Conservation (phyloP, 441 rosid species). For the Adansonia gregorii region DNA sequence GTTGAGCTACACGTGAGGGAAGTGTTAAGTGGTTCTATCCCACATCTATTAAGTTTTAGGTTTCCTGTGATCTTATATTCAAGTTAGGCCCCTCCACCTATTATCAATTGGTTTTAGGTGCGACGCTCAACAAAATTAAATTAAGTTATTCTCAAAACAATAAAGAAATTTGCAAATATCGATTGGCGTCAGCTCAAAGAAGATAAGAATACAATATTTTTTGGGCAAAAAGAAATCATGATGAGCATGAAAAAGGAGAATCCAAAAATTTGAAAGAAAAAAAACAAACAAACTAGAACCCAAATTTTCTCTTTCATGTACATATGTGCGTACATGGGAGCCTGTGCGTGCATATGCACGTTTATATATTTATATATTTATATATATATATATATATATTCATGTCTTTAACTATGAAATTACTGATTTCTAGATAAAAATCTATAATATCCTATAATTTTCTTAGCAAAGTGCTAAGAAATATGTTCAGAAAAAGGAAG, state of each 20-base stretch:
- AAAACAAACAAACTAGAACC: neutral
- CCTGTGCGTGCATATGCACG: neutral
- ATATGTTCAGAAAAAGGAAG: neutral
- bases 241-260: neutral
- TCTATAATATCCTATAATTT: neutral
- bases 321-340: neutral
- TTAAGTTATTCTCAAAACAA: neutral
- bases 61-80: too few relatives aligned
- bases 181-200: neutral
- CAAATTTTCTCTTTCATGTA: neutral
- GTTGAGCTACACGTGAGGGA: too few relatives aligned
- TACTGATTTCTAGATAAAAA: neutral
- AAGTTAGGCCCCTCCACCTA: too few relatives aligned
- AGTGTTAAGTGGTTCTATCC: too few relatives aligned
- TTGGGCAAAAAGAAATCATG: neutral
- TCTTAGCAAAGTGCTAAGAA: neutral
- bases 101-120: too few relatives aligned
- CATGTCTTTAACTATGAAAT: slow-evolving; percentile 10
- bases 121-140: neutral
- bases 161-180: neutral
- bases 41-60: too few relatives aligned
- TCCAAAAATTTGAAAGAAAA: neutral
- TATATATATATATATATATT: too few relatives aligned
- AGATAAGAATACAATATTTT: neutral
- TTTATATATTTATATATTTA: too few relatives aligned